phyloP scores from a whole-genome alignment of 202 grass and related monocot genomes.

The Brachypodium distachyon region DNA sequence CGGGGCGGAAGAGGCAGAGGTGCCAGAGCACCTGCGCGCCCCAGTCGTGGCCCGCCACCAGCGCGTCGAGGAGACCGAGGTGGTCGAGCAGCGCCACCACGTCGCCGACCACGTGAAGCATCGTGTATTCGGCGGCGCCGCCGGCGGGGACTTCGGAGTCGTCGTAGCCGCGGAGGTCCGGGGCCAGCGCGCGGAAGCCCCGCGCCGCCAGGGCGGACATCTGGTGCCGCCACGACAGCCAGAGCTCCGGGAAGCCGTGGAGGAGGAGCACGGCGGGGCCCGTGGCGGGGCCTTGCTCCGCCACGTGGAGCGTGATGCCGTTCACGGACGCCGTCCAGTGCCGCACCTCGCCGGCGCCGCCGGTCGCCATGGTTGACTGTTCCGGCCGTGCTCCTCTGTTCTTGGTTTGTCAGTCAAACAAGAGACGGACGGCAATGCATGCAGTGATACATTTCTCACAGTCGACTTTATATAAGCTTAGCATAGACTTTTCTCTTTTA shows the following conservation, averaged over 20 bases:
- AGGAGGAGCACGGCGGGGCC: not conserved
- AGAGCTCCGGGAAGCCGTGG: constrained; percentile 29
- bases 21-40: too few species aligned
- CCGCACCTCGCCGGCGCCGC: too few species aligned
- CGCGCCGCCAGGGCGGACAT: constrained; percentile 7
- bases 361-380: not conserved
- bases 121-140: not conserved
- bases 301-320: not conserved
- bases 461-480: too few species aligned
- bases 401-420: too few species aligned
- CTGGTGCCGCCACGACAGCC: constrained; percentile 24
- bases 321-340: not conserved
- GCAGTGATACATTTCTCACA: too few species aligned
- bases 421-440: too few species aligned
- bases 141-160: constrained; percentile 2
- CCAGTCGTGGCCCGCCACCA: too few species aligned
- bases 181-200: constrained; percentile 11
- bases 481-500: too few species aligned
- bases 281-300: not conserved
- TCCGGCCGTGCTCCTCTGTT: not conserved
- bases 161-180: constrained; percentile 10
- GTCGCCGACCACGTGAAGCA: constrained; percentile 20
- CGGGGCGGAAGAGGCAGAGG: too few species aligned
- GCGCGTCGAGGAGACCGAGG: not conserved
- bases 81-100: not conserved